These are phyloP conservation scores for Cystobasidium ongulense DNA, from an alignment of 768 basidiomycete species.

Conservation along the genomic window DNA sequence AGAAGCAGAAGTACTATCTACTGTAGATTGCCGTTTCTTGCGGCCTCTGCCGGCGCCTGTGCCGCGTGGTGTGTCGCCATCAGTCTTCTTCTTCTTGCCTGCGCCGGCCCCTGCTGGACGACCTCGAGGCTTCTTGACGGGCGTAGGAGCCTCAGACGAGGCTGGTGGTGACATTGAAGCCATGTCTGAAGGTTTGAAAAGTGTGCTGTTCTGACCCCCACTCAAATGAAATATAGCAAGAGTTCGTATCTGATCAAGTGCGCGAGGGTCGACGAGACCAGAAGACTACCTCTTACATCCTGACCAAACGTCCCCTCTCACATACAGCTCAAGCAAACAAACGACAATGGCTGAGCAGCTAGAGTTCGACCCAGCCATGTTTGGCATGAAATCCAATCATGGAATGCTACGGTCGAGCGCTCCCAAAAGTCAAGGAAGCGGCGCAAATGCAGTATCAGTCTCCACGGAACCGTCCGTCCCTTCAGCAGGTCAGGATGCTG, in stretches of 20 bases:
- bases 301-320: not conserved
- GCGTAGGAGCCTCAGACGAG: not conserved
- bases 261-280: not conserved
- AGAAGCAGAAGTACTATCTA: not conserved
- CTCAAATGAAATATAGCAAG: not conserved
- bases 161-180: constrained; percentile 22
- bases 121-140: constrained; percentile 2
- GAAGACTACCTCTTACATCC: not conserved
- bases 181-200: not conserved
- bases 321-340: not conserved
- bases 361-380: constrained; percentile 29
- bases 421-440: not conserved
- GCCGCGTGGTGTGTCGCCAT: not conserved
- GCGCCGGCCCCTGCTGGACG: not conserved
- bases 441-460: not conserved
- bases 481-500: not conserved
- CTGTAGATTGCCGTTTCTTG: not conserved
- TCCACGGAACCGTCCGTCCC: not conserved
- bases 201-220: no score
- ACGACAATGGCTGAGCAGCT: constrained; percentile 13
- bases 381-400: constrained; percentile 27
- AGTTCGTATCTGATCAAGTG: not conserved
- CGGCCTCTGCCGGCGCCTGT: not conserved
- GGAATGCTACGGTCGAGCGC: not conserved
- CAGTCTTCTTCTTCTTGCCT: not conserved